Conservation (phyloP, 225 moss, liverwort and hornwort genomes). For the Sphagnum tenellum region DNA sequence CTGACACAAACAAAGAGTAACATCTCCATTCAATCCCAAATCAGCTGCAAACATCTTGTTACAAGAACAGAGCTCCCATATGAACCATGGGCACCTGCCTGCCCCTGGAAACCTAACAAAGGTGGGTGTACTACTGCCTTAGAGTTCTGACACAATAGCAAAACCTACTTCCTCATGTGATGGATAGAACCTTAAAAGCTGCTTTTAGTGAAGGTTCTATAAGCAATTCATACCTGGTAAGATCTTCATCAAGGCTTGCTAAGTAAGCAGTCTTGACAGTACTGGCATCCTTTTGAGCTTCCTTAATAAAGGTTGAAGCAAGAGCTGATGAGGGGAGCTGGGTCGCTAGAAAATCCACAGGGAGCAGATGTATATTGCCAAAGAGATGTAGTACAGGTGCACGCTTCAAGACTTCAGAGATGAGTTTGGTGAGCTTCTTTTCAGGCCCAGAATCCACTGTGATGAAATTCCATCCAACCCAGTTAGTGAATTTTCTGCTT, state of each 20-base stretch:
- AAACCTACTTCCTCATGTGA: no score
- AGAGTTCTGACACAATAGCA: no score
- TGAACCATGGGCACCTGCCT: no score
- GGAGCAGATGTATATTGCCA: constrained; percentile 62
- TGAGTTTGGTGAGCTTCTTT: constrained; percentile 60
- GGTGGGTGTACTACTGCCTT: no score
- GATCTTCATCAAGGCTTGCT: constrained; percentile 53
- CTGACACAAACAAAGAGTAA: constrained; percentile 20
- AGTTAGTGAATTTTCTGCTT: no score
- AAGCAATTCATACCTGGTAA: constrained; percentile 39
- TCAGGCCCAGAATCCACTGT: constrained; percentile 68
- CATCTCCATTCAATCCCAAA: no score
- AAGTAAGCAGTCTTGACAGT: constrained; percentile 47
- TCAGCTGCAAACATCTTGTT: no score
- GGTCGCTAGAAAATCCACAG: constrained; percentile 54
- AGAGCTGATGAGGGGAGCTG: constrained; percentile 77
- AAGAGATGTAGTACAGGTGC: constrained; percentile 75
- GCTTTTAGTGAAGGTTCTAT: neutral
- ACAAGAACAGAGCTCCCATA: no score
- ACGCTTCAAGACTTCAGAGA: constrained; percentile 53
- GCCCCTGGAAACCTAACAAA: no score
- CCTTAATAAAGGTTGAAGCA: constrained; percentile 44
- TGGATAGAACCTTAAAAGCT: no score
- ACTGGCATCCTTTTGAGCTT: constrained; percentile 60
- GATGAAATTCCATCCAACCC: constrained; percentile 11